Base-by-base conservation (phyloP, 2,329 filamentous ascomycete genomes). In the Leptosphaerulina australis region DNA sequence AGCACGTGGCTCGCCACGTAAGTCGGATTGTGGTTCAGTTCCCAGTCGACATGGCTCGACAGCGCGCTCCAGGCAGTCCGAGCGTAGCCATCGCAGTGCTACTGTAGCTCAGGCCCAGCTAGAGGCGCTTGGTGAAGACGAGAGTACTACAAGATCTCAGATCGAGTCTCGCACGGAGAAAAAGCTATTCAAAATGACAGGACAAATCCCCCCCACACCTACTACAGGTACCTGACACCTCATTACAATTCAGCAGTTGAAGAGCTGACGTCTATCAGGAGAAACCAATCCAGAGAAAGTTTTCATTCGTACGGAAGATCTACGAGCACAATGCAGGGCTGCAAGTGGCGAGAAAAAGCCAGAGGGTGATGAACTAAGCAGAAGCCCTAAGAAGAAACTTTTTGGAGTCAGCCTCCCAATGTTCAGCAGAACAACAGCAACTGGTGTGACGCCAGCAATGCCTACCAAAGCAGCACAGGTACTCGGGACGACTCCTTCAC, bases 381-480 rank as follows among this genome's bases (percentile, higher is more conserved):
- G 71, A 58, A 76, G 71, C 43, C 74, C 74, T 0, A 75, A 69
- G 59, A 76, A 73, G 63, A 71, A 70, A 45, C 53, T 77, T 20
- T 68, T 77, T 39, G 71, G 72, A 11, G 64, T 68, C 38, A 62
- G 56, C 24, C 51, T 69, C 4, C 67, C 66, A 7, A 56, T 52
- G 3, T 70, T 70, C 33, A 59, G 46, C 21, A 64, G 58, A 25
- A 41, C 58, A 6, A 45, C 62, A 2, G 37, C 34, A 7, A 48
- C 15, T 4, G 31, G 34, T 8, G 34, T 55, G 3, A 36, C 55
- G 10, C 55, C 56, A 11, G 26, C 44, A 17, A 63, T 68, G 59
- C 60, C 66, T 7, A 44, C 39, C 2, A 64, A 68, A 46, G 60
- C 68, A 43, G 59, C 69, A 8, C 67, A 73, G 36, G 44, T 77